Conservation (phyloP, 176 grass and related monocot species). For the Bothriochloa decipiens region DNA sequence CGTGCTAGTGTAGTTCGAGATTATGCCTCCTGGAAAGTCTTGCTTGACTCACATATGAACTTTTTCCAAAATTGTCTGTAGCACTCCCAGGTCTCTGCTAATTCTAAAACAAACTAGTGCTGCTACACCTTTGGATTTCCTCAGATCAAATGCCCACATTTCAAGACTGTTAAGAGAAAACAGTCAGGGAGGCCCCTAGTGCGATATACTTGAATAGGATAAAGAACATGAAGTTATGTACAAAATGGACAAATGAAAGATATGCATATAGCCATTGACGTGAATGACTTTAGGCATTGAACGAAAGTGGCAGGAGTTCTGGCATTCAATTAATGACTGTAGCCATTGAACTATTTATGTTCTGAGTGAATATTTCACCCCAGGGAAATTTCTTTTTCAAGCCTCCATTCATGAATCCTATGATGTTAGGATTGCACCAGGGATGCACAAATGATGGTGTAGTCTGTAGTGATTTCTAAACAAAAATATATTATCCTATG, state of each 20-base stretch:
- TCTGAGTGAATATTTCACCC: neutral
- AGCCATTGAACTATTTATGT: neutral
- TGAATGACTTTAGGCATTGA: constrained; percentile 4
- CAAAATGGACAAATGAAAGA: neutral
- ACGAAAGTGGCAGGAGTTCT: no score
- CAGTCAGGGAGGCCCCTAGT: neutral
- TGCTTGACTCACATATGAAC: neutral
- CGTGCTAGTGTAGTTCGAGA: neutral
- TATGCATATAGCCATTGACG: neutral
- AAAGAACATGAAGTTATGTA: neutral
- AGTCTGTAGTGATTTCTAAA: neutral
- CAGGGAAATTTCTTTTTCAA: neutral
- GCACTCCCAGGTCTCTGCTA: neutral
- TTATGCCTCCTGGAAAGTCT: neutral
- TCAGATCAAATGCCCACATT: neutral
- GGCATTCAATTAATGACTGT: no score
- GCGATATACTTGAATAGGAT: neutral
- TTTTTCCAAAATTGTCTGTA: neutral
- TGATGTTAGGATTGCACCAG: neutral
- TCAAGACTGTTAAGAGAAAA: neutral
- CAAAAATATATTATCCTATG: constrained; percentile 26
- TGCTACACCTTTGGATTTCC: neutral
- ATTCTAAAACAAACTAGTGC: neutral
- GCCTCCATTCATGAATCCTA: neutral
- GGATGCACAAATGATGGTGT: neutral